A percentile compares a stretch with the other conserved stretches of the same genome.
These are phyloP conservation scores for Dryas alaskensis DNA, from an alignment of 306 rosid species.

Conservation along the genomic window DNA sequence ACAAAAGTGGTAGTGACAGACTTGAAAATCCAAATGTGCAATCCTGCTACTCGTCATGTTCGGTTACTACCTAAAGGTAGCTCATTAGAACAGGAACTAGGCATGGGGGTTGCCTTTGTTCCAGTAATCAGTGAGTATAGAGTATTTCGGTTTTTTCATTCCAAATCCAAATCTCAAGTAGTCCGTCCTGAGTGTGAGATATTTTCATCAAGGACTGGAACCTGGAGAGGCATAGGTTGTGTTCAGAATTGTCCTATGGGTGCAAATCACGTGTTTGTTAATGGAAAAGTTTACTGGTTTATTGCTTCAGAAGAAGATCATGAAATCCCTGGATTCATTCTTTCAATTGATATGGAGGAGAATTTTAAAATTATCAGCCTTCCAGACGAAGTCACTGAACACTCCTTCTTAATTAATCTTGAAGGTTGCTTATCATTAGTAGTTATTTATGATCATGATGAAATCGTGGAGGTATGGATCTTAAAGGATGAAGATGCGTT, in stretches of 20 bases:
- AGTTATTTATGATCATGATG: slow-evolving; percentile 11
- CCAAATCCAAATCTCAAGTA: not conserved
- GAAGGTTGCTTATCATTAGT: slow-evolving; percentile 27
- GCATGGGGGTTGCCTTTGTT: slow-evolving; percentile 34
- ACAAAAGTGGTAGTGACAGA: not conserved
- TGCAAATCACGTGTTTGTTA: slow-evolving; percentile 22
- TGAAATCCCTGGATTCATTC: slow-evolving; percentile 15
- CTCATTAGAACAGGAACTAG: slow-evolving; percentile 10
- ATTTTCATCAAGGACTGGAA: slow-evolving; percentile 20
- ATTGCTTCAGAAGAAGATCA: slow-evolving; percentile 21
- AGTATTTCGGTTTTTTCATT: slow-evolving; percentile 25
- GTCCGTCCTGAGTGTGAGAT: slow-evolving; percentile 26
- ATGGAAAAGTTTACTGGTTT: slow-evolving; percentile 32
- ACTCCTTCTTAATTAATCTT: slow-evolving; percentile 21
- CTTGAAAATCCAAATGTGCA: slow-evolving; percentile 31
- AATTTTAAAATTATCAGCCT: slow-evolving; percentile 12
- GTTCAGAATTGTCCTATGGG: slow-evolving; percentile 26
- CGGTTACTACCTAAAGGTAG: slow-evolving; percentile 25
- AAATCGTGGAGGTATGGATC: slow-evolving; percentile 13
- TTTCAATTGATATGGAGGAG: slow-evolving; percentile 25
- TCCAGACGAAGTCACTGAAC: slow-evolving; percentile 16
- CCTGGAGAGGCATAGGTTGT: slow-evolving; percentile 28
- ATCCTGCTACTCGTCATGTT: slow-evolving; percentile 26
- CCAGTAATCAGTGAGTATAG: slow-evolving; percentile 21
- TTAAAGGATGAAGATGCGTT: slow-evolving; percentile 3